Evolutionary conservation across 768 basidiomycete genomes (phyloP), one percentile per base, ranked within the genome.

Genomic region (Leucogyrophana mollusca): DNA sequence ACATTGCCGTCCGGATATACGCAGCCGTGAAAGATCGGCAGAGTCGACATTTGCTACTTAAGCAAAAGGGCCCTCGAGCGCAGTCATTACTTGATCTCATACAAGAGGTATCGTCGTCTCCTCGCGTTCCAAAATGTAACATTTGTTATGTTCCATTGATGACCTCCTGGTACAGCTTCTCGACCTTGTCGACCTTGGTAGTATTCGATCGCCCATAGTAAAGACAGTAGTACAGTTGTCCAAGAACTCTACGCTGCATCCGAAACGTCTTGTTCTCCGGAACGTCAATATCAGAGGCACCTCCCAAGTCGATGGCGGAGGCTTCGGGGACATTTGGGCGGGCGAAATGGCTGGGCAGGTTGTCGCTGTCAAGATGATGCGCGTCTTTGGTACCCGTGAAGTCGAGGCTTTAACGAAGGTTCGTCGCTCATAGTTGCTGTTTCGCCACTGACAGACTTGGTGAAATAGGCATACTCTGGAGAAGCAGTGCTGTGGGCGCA

Each of bases 311-410:
- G 50, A 49, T 23, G 68, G 68, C 32, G 27, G 27, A 30, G 60
- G 60, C 2, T 72, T 62, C 45, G 68, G 67, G 30, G 55, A 62
- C 38, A 62, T 68, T 43, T 67, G 56, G 39, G 56, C 56, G 22
- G 67, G 68, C 13, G 45, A 33, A 21, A 49, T 60, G 18, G 56
- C 45, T 4, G 63, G 55, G n/a, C 62, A 51, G 42, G 43, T 49
- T n/a, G 65, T 68, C 10, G 67, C 65, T 3, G 43, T 70, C 40
- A 68, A 68, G 41, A 58, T 62, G n/a, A 27, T 68, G 21, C 59
- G 56, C 37, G 32, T 35, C 36, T 47, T 34, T 3, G 46, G 50
- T 30, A 30, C 27, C 3, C 65, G 47, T 41, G 61, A 47, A 41
- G 9, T 63, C 22, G 60, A 52, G 17, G 37, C 38, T 37, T 63